Percentiles rank a stretch among this genome's conserved stretches.
Evolutionary conservation across 106 monocot genomes (phyloP).

Genomic region (Vanilla planifolia): DNA sequence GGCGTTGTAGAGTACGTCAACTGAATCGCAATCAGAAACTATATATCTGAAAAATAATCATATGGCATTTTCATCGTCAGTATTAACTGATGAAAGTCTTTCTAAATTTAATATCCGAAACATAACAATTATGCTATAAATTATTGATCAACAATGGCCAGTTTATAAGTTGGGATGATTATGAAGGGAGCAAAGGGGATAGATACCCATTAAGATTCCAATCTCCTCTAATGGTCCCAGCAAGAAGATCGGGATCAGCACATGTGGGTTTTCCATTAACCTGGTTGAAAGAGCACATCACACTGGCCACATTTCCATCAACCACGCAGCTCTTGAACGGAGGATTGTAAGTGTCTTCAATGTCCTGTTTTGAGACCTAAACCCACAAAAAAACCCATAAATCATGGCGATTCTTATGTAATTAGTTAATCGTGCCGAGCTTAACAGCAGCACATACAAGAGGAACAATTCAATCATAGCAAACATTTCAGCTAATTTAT

Average conservation of each 20-base stretch:
- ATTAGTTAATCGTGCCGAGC: no score
- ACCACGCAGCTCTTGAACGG: constrained; percentile 96
- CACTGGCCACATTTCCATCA: constrained; percentile 94
- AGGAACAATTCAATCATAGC: no score
- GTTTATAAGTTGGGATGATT: no score
- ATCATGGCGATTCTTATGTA: no score
- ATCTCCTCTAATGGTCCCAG: constrained; percentile 71
- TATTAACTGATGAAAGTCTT: no score
- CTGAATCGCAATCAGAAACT: constrained; percentile 94
- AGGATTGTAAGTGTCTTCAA: constrained; percentile 86
- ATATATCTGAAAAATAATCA: constrained; percentile 95
- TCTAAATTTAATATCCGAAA: no score
- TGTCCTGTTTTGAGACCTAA: constrained; percentile 86
- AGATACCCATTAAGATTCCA: constrained; percentile 95
- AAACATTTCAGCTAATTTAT: no score
- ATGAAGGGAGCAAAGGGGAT: background rate
- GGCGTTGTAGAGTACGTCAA: constrained; percentile 62
- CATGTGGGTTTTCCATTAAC: constrained; percentile 88
- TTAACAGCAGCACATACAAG: no score
- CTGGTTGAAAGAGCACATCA: constrained; percentile 99
- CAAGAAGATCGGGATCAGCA: constrained; percentile 76
- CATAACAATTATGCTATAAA: no score
- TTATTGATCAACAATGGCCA: no score
- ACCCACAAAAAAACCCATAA: background rate
- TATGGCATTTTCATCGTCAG: no score